A percentile compares a stretch with the other conserved stretches of the same genome.
These are phyloP conservation scores for Dendrobium officinale DNA, from an alignment of 106 monocot species.

Conservation along the genomic window DNA sequence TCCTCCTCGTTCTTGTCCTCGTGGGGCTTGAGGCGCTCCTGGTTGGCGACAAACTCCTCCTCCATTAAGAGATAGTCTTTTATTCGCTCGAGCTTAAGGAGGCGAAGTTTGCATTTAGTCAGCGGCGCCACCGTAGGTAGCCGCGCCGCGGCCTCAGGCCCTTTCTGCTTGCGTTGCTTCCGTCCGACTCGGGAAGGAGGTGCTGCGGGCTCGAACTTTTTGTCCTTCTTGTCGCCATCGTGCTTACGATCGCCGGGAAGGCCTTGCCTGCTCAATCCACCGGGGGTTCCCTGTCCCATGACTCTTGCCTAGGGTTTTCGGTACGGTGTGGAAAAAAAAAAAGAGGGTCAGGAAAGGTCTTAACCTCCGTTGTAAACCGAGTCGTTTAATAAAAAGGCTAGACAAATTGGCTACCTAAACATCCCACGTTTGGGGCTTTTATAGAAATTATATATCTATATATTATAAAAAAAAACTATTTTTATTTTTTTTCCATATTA, in stretches of 20 bases:
- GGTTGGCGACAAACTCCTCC: slow-evolving; percentile 90
- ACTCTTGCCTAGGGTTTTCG: background rate
- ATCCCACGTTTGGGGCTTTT: too few relatives aligned
- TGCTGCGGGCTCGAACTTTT: slow-evolving; percentile 87
- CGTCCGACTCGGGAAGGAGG: slow-evolving; percentile 85
- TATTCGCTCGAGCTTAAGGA: slow-evolving; percentile 89
- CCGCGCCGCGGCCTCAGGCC: slow-evolving; percentile 79
- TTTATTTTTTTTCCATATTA: too few relatives aligned
- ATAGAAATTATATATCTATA: too few relatives aligned
- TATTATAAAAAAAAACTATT: too few relatives aligned
- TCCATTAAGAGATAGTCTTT: slow-evolving; percentile 96
- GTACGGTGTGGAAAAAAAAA: background rate
- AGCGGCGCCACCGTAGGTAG: slow-evolving; percentile 76
- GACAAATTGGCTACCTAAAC: too few relatives aligned
- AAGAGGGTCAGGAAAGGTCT: too few relatives aligned
- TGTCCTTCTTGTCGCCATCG: slow-evolving; percentile 57
- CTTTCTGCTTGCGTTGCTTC: slow-evolving; percentile 95
- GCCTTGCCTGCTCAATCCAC: slow-evolving; percentile 46
- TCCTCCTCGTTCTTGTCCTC: slow-evolving; percentile 99
- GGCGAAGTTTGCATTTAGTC: slow-evolving; percentile 87
- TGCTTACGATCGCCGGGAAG: slow-evolving; percentile 52
- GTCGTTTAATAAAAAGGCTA: too few relatives aligned
- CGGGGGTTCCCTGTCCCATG: slow-evolving; percentile 64
- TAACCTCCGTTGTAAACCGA: too few relatives aligned
- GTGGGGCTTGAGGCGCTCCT: slow-evolving; percentile 84